Evolutionary conservation across 306 rosid species (phyloP).

Genomic region (Arachis stenosperma): DNA sequence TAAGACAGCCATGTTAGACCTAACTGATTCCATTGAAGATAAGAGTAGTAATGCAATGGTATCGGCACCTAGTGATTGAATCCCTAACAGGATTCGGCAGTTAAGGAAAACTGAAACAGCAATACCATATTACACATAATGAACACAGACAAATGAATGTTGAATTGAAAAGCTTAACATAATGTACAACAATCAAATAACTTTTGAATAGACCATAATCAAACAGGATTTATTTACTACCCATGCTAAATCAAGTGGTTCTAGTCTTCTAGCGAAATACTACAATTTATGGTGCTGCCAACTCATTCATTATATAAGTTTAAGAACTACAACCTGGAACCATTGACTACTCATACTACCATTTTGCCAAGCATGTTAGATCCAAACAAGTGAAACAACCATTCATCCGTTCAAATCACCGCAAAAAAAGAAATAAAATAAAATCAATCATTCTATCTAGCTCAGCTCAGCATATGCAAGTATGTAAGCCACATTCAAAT

Average conservation of each 20-base stretch:
- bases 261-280: neutral
- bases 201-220: neutral
- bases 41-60: neutral
- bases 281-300: neutral
- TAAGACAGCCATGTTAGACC: slow-evolving; percentile 6
- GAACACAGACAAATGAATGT: neutral
- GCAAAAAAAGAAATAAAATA: too few species aligned
- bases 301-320: neutral
- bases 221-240: neutral
- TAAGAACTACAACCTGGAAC: neutral
- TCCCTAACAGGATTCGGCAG: neutral
- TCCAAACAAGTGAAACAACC: too few species aligned
- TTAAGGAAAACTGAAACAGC: neutral
- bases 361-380: neutral
- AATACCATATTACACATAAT: slow-evolving; percentile 2
- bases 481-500: too few species aligned
- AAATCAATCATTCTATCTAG: too few species aligned
- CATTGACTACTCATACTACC: neutral
- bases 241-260: neutral
- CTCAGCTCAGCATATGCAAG: too few species aligned
- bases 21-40: neutral
- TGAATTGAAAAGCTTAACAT: neutral
- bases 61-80: neutral
- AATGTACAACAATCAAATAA: slow-evolving; percentile 5
- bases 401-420: too few species aligned